Evolutionary conservation across 805 yeast genomes (phyloP), one percentile per base, ranked within the genome.

Genomic region (Lipomyces sp.): DNA sequence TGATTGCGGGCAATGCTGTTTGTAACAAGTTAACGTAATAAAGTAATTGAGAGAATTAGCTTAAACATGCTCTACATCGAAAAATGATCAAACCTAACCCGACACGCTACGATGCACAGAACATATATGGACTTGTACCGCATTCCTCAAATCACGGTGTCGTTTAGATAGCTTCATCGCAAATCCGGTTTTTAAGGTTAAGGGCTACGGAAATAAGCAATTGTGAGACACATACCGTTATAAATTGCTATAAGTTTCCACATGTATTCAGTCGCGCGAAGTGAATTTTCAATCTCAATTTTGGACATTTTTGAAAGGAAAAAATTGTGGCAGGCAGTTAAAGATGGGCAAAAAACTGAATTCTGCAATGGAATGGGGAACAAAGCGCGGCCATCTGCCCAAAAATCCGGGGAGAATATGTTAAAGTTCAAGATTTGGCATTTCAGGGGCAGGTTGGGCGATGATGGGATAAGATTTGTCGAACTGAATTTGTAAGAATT

Each of bases 291-390:
- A 29, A 10, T 3, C 4, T 51, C 54, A 32, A 29, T n/a, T 24
- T 51, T 51, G 54, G 13, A 15, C 11, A 29, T 51, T 51, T 51
- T 51, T 51, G 6, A 18, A 18, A 2, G n/a, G 33, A 59, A 59
- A 48, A 59, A 59, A n/a, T 48, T 50, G 55, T 48, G 56, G 29
- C 11, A 50, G 32, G 15, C 50, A 45, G 55, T 24, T 48, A 33
- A 48, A 48, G 55, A 30, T 15, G 32, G 32, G 1, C 11, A 33
- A 48, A 50, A 59, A 48, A 59, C 32, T 34, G 24, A 34, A 11
- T 48, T n/a, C 13, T 13, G 13, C 30, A 8, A 13, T 18, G 18
- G 11, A 6, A 32, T 6, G 56, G 55, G 55, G 34, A 50, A 30
- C 45, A 15, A 32, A 35, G 35, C n/a, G 61, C 34, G 42, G 55